phyloP scores from a whole-genome alignment of 2,329 filamentous ascomycete genomes.

The Diaporthe batatas region DNA sequence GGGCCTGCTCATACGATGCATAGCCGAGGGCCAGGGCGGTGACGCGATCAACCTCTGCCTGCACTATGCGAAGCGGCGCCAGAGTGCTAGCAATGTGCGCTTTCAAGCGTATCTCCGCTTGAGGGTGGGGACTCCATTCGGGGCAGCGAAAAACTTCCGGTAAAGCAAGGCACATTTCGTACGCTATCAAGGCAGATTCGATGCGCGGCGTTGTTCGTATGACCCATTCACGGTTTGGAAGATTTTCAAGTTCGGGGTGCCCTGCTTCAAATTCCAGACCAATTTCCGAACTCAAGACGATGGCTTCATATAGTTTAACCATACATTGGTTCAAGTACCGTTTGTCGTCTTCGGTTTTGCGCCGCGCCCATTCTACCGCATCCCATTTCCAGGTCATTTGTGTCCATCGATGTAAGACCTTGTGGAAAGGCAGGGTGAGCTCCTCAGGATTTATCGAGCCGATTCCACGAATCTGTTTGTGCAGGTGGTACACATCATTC shows the following conservation, averaged over 20 bases:
- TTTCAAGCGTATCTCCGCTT: background rate
- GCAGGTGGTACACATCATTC: background rate
- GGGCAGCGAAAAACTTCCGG: background rate
- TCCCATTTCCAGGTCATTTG: too few species aligned
- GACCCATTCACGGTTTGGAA: too few species aligned
- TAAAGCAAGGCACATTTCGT: background rate
- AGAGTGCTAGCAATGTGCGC: accelerated
- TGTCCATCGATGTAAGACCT: background rate
- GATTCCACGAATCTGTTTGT: accelerated
- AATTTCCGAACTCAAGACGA: too few species aligned
- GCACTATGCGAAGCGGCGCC: background rate
- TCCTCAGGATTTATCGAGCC: accelerated
- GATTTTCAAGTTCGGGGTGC: too few species aligned
- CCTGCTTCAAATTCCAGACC: too few species aligned
- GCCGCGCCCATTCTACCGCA: too few species aligned
- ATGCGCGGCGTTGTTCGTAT: too few species aligned
- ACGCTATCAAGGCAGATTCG: background rate
- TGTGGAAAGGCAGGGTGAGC: background rate
- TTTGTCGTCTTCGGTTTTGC: background rate
- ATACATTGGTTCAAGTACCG: background rate
- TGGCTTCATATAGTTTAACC: too few species aligned
- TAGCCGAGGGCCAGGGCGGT: background rate
- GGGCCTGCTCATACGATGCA: background rate
- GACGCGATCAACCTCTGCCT: background rate
- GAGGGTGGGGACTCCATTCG: background rate